Evolutionary conservation across 768 basidiomycete genomes (phyloP).

Genomic region (Collybia sordida): DNA sequence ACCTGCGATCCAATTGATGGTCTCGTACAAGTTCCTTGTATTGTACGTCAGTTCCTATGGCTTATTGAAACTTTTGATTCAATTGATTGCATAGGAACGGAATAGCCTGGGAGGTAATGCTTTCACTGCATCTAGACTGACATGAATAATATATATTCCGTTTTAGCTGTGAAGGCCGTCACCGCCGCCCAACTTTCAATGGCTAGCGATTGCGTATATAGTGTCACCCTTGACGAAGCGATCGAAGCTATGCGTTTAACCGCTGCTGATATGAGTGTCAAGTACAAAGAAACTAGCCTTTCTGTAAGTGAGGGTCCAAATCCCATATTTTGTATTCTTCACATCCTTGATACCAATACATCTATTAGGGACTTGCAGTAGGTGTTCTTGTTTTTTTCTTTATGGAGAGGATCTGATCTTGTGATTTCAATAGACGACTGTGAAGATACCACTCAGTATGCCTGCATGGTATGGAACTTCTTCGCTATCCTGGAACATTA

Average conservation of each 20-base stretch:
- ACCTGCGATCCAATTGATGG: conserved; percentile 96
- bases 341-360: background rate
- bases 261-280: conserved; percentile 91
- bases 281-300: conserved; percentile 95
- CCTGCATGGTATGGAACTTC: conserved; percentile 62
- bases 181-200: conserved; percentile 94
- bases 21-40: conserved; percentile 93
- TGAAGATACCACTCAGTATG: conserved; percentile 82
- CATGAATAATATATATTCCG: background rate
- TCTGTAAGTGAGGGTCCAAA: conserved; percentile 51
- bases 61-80: background rate
- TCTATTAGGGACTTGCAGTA: conserved; percentile 41
- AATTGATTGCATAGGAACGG: conserved; percentile 52
- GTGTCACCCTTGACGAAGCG: conserved; percentile 89
- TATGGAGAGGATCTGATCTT: conserved; percentile 2
- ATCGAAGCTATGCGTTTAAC: conserved; percentile 95
- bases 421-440: conserved; percentile 50
- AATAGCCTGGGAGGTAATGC: conserved; percentile 79
- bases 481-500: no score
- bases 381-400: conserved; percentile 7
- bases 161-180: conserved; percentile 83
- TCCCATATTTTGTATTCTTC: background rate
- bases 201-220: conserved; percentile 86
- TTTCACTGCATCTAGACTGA: background rate
- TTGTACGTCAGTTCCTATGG: conserved; percentile 50